A percentile compares a stretch with the other conserved stretches of the same genome.
These are phyloP conservation scores for Mesostigma viride DNA, from an alignment of 139 green algal species.

Conservation along the genomic window DNA sequence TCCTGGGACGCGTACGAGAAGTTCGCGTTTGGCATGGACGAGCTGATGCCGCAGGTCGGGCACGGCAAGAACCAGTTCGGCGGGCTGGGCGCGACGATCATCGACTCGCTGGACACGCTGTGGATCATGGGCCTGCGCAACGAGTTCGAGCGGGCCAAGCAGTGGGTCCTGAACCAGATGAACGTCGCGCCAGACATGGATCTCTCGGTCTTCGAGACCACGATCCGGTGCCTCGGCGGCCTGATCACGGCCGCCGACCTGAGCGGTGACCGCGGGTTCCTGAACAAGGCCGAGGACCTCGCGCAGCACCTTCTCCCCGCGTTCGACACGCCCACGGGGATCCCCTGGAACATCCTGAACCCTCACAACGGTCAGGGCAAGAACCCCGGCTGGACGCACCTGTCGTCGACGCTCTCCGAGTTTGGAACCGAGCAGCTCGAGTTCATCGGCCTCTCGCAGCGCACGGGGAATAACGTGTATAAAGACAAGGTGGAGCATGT, in stretches of 20 bases:
- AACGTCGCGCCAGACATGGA: conserved; percentile 38
- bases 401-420: conserved; percentile 32
- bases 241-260: conserved; percentile 54
- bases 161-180: conserved; percentile 44
- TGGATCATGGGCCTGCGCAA: conserved; percentile 53
- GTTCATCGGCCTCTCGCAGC: conserved; percentile 33
- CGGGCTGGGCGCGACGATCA: conserved; percentile 50
- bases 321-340: conserved; percentile 55
- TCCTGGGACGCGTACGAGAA: conserved; percentile 48
- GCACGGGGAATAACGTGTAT: conserved; percentile 32
- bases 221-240: conserved; percentile 47
- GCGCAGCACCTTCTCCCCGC: conserved; percentile 46
- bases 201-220: conserved; percentile 50
- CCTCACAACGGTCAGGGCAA: conserved; percentile 28
- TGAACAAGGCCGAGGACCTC: conserved; percentile 40
- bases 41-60: conserved; percentile 52
- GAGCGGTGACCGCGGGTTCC: conserved; percentile 34
- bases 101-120: conserved; percentile 57
- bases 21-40: conserved; percentile 54
- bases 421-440: conserved; percentile 46
- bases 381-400: conserved; percentile 40
- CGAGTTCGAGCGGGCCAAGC: conserved; percentile 27
- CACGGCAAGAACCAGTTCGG: conserved; percentile 35
- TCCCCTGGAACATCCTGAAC: conserved; percentile 48
- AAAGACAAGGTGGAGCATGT: conserved; percentile 10